phyloP scores from a whole-genome alignment of 163 green algal species.

The Coccomyxa subellipsoidea region DNA sequence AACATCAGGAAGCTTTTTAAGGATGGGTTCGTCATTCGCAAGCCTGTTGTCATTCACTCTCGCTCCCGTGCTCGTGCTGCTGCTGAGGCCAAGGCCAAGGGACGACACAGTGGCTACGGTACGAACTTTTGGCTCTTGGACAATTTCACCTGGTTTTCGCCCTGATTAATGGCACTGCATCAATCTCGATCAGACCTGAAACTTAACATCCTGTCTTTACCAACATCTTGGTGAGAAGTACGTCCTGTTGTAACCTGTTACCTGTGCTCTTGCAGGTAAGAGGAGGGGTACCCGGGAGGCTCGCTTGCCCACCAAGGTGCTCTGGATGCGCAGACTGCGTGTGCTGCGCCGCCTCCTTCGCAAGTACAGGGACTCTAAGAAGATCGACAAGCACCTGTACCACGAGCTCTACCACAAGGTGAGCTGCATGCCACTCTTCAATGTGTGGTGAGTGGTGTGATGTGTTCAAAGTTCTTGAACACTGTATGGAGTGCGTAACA shows the following conservation, averaged over 20 bases:
- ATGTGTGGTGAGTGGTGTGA: neutral
- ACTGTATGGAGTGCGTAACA: too few relatives aligned
- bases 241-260: neutral
- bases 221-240: neutral
- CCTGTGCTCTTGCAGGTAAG: slow-evolving; percentile 73
- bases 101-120: slow-evolving; percentile 97
- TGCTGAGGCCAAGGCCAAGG: slow-evolving; percentile 96
- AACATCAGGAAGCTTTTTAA: slow-evolving; percentile 99
- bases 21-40: slow-evolving; percentile 98
- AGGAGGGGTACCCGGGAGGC: slow-evolving; percentile 96
- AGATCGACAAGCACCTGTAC: slow-evolving; percentile 99
- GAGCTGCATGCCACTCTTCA: neutral
- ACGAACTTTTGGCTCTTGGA: slow-evolving; percentile 29
- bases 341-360: slow-evolving; percentile 95
- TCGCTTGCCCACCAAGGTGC: slow-evolving; percentile 95
- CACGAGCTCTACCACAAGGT: slow-evolving; percentile 98
- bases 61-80: slow-evolving; percentile 74
- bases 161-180: too few relatives aligned
- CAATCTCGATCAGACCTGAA: too few relatives aligned
- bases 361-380: slow-evolving; percentile 99
- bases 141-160: too few relatives aligned
- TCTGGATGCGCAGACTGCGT: slow-evolving; percentile 97
- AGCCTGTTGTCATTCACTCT: slow-evolving; percentile 97
- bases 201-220: neutral
- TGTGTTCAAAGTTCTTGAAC: too few relatives aligned